Conservation (phyloP, 192 early-diverging fungal species). For the Entophlyctis luteolus region DNA sequence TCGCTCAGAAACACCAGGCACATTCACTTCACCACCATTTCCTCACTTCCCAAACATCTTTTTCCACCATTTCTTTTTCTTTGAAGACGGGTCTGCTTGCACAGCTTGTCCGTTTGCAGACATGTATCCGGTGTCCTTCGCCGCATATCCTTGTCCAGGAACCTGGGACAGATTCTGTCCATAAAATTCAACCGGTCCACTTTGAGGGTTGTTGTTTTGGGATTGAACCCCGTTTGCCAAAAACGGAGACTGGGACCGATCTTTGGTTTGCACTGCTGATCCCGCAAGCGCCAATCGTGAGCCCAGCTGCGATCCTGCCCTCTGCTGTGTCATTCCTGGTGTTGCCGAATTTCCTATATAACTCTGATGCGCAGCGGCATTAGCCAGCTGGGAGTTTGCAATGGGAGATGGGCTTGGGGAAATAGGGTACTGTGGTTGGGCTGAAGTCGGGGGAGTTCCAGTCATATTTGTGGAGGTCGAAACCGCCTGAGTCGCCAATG, state of each 20-base stretch:
- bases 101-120: not conserved
- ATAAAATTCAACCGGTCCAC: not conserved
- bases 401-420: slow-evolving; percentile 5
- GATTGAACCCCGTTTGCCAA: no score
- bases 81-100: not conserved
- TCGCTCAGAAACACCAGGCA: no score
- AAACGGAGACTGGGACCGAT: slow-evolving; percentile 1
- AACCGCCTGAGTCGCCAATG: not conserved
- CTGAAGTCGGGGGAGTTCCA: not conserved
- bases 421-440: slow-evolving; percentile 3
- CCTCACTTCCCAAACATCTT: slow-evolving; percentile 22
- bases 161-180: not conserved
- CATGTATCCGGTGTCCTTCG: not conserved
- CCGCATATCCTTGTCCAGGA: not conserved
- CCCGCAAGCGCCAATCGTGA: slow-evolving; percentile 2
- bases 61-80: slow-evolving; percentile 27
- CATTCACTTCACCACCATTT: no score
- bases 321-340: not conserved
- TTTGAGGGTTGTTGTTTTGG: not conserved
- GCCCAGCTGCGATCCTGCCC: not conserved
- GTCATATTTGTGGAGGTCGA: not conserved
- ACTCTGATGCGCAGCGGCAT: slow-evolving; percentile 1
- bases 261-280: not conserved
- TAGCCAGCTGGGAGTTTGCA: not conserved
- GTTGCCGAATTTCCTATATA: not conserved